A percentile compares a stretch with the other conserved stretches of the same genome.
phyloP scores from a whole-genome alignment of 2,329 filamentous ascomycete species.

The Beauveria sp. region DNA sequence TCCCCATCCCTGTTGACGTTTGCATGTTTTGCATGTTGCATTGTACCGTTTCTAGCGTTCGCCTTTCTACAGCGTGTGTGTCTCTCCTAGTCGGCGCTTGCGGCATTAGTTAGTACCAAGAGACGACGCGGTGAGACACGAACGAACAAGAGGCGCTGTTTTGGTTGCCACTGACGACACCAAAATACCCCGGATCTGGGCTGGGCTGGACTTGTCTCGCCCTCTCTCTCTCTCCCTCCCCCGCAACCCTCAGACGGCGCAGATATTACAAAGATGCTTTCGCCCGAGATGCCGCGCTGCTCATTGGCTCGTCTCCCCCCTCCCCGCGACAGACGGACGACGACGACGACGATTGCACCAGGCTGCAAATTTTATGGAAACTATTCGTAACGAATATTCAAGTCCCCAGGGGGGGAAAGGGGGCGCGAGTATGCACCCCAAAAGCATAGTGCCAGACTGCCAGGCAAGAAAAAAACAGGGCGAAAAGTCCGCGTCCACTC shows the following conservation, averaged over 20 bases:
- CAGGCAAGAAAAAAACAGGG: background rate
- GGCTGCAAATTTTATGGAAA: constrained; percentile 1
- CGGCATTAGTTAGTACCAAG: background rate
- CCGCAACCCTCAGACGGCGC: background rate
- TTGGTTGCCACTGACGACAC: constrained; percentile 3
- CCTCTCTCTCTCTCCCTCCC: background rate
- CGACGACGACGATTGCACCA: background rate
- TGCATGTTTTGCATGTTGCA: background rate
- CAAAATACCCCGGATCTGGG: constrained; percentile 3
- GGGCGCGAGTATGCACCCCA: too few relatives aligned
- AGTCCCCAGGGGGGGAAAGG: background rate
- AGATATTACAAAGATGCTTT: background rate
- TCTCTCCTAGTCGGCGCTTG: background rate
- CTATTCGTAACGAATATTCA: constrained; percentile 5
- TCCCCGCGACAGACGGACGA: background rate
- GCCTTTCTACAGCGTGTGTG: background rate
- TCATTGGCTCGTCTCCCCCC: background rate
- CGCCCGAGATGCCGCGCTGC: background rate
- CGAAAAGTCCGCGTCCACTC: background rate
- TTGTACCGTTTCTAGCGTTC: background rate
- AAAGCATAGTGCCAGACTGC: too few relatives aligned
- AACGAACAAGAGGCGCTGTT: too few relatives aligned
- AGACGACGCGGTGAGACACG: background rate
- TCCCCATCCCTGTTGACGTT: background rate
- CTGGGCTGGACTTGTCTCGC: background rate